These are phyloP conservation scores for Pseudogymnoascus sp. DNA, from an alignment of 2,329 filamentous ascomycete genomes.

Conservation along the genomic window DNA sequence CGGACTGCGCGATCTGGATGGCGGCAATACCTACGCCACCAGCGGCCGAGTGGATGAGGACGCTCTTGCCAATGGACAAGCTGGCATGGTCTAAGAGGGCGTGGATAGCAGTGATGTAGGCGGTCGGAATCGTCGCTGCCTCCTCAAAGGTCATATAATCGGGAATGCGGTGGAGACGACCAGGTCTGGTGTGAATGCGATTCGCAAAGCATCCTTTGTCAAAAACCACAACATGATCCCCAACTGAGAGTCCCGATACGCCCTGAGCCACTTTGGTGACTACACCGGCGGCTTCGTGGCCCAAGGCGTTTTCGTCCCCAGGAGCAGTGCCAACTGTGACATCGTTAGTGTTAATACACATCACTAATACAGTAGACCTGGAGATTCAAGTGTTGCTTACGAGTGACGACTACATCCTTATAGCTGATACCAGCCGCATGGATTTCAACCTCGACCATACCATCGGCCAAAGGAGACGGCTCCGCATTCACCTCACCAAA, in stretches of 20 bases:
- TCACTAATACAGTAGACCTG: constrained; percentile 4
- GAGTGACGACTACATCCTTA: neutral
- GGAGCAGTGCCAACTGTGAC: constrained; percentile 21
- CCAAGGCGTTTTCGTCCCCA: constrained; percentile 13
- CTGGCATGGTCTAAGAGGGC: constrained; percentile 35
- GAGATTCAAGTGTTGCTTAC: neutral
- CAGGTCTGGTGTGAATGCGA: constrained; percentile 9
- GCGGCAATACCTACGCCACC: constrained; percentile 19
- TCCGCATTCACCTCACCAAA: neutral
- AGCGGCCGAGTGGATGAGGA: constrained; percentile 20
- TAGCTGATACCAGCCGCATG: neutral
- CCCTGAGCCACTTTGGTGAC: constrained; percentile 18
- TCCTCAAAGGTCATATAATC: constrained; percentile 31
- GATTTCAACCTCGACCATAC: neutral
- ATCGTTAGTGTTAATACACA: constrained; percentile 5
- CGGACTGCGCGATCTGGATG: constrained; percentile 27
- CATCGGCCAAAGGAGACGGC: neutral
- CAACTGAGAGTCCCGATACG: constrained; percentile 24
- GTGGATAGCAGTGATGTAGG: constrained; percentile 37
- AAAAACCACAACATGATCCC: constrained; percentile 25
- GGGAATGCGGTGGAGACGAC: constrained; percentile 28
- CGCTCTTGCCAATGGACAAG: constrained; percentile 27
- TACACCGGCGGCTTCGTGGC: constrained; percentile 25
- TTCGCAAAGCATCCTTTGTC: constrained; percentile 12
- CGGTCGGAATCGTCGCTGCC: constrained; percentile 34